A percentile compares a stretch with the other conserved stretches of the same genome.
Conservation (phyloP, 1,284 basidiomycete species). For the Ustilago sp. region DNA sequence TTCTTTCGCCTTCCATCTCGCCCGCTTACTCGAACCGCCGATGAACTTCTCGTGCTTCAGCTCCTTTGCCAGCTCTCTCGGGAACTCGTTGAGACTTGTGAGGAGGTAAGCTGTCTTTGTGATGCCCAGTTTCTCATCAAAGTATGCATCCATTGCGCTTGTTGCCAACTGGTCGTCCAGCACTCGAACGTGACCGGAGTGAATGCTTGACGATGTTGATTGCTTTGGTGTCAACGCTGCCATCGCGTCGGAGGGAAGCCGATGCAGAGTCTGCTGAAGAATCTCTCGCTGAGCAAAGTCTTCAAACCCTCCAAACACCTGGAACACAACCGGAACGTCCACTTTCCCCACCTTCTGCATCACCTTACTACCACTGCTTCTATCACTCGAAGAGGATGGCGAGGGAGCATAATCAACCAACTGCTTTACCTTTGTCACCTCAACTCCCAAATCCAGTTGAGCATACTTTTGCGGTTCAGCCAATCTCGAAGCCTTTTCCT, state of each 20-base stretch:
- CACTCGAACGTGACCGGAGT: constrained; percentile 49
- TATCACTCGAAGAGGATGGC: background rate
- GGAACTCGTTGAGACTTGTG: constrained; percentile 27
- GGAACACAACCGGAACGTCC: constrained; percentile 27
- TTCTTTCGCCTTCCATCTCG: constrained; percentile 44
- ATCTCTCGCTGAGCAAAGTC: constrained; percentile 63
- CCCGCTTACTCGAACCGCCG: constrained; percentile 39
- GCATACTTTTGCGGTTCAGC: constrained; percentile 41
- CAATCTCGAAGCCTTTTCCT: constrained; percentile 42
- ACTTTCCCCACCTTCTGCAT: constrained; percentile 7
- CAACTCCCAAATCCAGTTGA: constrained; percentile 28
- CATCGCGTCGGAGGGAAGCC: background rate
- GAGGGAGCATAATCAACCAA: constrained; percentile 27
- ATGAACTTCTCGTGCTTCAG: constrained; percentile 48
- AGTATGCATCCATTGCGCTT: constrained; percentile 21
- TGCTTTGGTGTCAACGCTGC: background rate
- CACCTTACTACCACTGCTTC: background rate
- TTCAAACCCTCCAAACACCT: constrained; percentile 58
- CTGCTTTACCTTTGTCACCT: constrained; percentile 26
- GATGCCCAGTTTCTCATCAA: constrained; percentile 42
- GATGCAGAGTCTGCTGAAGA: constrained; percentile 34
- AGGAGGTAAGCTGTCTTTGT: constrained; percentile 43
- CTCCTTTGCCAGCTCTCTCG: constrained; percentile 33
- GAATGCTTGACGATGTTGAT: constrained; percentile 46
- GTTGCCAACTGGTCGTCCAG: constrained; percentile 13